A percentile compares a stretch with the other conserved stretches of the same genome.
These are phyloP conservation scores for Alternaria sp. DNA, from an alignment of 2,329 filamentous ascomycete genomes.

Conservation along the genomic window DNA sequence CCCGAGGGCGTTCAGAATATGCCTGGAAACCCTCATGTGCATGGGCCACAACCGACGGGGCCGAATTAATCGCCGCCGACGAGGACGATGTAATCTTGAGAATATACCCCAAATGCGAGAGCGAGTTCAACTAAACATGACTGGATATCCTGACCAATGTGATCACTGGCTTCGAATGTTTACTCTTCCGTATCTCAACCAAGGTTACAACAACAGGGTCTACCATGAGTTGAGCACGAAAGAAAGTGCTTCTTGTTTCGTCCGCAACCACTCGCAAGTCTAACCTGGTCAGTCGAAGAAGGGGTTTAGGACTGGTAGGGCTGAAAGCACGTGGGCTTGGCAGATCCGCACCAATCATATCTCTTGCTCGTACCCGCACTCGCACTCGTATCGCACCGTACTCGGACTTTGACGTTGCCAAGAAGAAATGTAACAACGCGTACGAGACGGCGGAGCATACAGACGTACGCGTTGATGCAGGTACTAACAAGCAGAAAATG, in stretches of 20 bases:
- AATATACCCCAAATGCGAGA: background rate
- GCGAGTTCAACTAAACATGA: background rate
- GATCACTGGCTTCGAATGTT: background rate
- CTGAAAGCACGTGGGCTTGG: background rate
- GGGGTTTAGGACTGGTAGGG: background rate
- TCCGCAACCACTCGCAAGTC: background rate
- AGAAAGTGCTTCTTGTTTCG: background rate
- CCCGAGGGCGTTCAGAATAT: slow-evolving; percentile 22
- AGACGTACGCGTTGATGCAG: background rate
- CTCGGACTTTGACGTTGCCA: background rate
- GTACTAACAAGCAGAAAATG: background rate
- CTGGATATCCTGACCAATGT: background rate
- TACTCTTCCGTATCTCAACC: background rate
- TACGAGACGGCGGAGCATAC: background rate
- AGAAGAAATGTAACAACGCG: background rate
- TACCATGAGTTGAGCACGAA: background rate
- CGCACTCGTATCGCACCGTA: background rate
- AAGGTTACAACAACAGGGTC: background rate
- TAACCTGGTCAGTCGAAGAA: background rate
- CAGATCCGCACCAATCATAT: background rate
- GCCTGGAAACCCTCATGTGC: slow-evolving; percentile 9
- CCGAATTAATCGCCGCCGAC: slow-evolving; percentile 2
- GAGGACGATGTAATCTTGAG: background rate
- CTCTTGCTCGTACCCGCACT: background rate
- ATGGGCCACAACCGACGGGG: slow-evolving; percentile 7